These are phyloP conservation scores for Clavispora santaluciae DNA, from an alignment of 805 yeast genomes.

Conservation along the genomic window DNA sequence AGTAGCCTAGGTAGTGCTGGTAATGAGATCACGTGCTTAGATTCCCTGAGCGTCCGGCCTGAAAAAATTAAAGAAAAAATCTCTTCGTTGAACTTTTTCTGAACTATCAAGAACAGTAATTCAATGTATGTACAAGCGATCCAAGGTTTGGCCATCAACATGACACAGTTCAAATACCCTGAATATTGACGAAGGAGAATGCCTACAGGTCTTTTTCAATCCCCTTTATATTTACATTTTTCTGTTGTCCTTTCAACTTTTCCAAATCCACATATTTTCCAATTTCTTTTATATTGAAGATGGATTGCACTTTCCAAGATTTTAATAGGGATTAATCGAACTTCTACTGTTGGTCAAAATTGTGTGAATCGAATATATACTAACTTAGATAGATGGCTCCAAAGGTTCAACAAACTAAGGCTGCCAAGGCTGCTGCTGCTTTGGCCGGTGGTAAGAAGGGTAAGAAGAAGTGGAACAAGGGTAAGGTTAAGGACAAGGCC, in stretches of 20 bases:
- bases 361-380: too few species aligned
- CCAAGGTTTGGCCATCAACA: background rate
- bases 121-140: slow-evolving; percentile 21
- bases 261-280: too few species aligned
- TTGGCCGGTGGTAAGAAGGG: slow-evolving; percentile 99
- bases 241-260: too few species aligned
- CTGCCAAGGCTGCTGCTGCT: slow-evolving; percentile 99
- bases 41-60: slow-evolving; percentile 1
- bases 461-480: slow-evolving; percentile 99
- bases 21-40: slow-evolving; percentile 3
- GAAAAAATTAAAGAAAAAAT: slow-evolving; percentile 12
- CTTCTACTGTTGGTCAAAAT: too few species aligned
- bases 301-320: too few species aligned
- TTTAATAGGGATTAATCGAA: too few species aligned
- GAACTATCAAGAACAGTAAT: slow-evolving; percentile 24
- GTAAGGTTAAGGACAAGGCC: slow-evolving; percentile 99
- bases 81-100: slow-evolving; percentile 9
- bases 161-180: background rate
- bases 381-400: slow-evolving; percentile 69
- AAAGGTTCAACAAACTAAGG: slow-evolving; percentile 98
- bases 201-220: too few species aligned
- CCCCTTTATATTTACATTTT: too few species aligned
- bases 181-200: background rate
- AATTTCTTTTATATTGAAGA: too few species aligned
- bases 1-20: background rate